Base-by-base conservation (phyloP, 192 early-diverging fungal species). In the Coemansia reversa region DNA sequence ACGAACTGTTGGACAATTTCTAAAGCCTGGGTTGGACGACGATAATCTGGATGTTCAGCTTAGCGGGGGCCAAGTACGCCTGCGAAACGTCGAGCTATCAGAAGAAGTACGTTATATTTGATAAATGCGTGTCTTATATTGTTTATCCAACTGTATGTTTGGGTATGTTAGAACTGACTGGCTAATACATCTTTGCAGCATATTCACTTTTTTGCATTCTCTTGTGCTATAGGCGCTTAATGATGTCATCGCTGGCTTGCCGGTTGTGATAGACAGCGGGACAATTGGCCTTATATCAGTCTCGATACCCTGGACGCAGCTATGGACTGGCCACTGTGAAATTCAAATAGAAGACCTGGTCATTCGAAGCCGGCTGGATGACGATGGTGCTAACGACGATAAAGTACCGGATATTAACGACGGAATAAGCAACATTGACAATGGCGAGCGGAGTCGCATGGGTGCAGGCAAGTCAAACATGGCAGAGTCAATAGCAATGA, bases 11-110 rank as follows among this genome's bases (percentile, higher is more conserved):
- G 94, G 94, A 7, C 90, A 91, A 69, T 93, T 94, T 63, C 79
- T 95, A 39, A 86, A 88, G 56, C 86, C 93, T 23, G 79, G 93
- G 27, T 86, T 91, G 53, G 83, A 89, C 54, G 72, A 76, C 55
- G 91, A 91, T 39, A 87, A 93, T 67, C 85, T 94, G 60, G 94
- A 95, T 65, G 88, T 95, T 33, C 87, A 92, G 82, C 84, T 95
- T 11, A 86, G 86, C 33, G 85, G 88, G 47, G 94, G 92, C 4
- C 83, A 84, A 24, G 81, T 96, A 24, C 84, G 87, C 39, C 84
- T 96, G 45, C 84, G 85, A 33, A 90, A 94, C 61, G 76, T 96
- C 19, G 82, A 89, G 62, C 87, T 96, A 29, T 93, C 92, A 62
- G 69, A 88, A 42, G 84, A 88, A 72, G 93, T 90, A 85, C 72